These are phyloP conservation scores for Dittrichia graveolens DNA, from an alignment of 129 eudicot species.

Conservation along the genomic window DNA sequence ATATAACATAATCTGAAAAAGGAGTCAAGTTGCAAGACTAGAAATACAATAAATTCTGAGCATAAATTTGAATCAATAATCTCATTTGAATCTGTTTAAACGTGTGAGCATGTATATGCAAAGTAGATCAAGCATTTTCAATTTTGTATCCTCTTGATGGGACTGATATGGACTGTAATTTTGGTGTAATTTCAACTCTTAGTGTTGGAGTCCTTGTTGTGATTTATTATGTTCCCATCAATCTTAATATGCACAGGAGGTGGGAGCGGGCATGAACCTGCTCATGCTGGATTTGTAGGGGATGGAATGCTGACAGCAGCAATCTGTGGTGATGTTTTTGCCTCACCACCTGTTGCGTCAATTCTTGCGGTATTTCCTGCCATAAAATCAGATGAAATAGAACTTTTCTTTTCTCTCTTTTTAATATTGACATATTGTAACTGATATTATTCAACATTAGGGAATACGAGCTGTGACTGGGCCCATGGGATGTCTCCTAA, in stretches of 20 bases:
- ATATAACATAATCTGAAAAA: neutral
- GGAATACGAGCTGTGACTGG: constrained; percentile 99
- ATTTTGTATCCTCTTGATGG: neutral
- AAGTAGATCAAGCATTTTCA: neutral
- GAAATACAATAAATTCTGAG: neutral
- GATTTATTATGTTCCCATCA: constrained; percentile 15
- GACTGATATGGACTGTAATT: neutral
- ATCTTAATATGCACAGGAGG: constrained; percentile 56
- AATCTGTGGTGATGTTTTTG: constrained; percentile 95
- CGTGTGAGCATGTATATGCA: too few relatives aligned
- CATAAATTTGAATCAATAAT: neutral
- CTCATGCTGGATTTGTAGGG: constrained; percentile 98
- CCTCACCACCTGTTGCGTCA: constrained; percentile 91
- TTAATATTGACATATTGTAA: constrained; percentile 4
- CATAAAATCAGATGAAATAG: constrained; percentile 5
- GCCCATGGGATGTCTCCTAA: constrained; percentile 93
- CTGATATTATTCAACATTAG: constrained; percentile 40
- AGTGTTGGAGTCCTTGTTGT: constrained; percentile 13
- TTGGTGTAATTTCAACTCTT: neutral
- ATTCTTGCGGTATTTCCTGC: constrained; percentile 71
- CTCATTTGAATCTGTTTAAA: too few relatives aligned
- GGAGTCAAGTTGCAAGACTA: neutral
- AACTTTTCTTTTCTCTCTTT: constrained; percentile 10
- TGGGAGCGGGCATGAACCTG: constrained; percentile 99
- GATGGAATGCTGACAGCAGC: constrained; percentile 99